Base-by-base conservation (phyloP, 2,329 filamentous ascomycete species). In the Arachnomyces sp. region DNA sequence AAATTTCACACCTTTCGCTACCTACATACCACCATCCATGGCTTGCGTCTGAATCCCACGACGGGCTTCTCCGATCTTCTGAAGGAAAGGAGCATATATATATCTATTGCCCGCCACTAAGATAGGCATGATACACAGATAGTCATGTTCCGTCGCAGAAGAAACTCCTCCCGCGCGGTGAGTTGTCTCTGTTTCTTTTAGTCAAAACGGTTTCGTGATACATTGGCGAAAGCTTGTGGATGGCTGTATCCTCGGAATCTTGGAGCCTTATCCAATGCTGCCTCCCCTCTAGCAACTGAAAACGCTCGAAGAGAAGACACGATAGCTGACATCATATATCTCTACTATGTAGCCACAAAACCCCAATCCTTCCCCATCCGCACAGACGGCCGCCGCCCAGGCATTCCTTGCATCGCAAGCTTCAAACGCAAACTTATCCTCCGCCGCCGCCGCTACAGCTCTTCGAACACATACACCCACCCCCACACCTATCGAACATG, bases 391-490 rank as follows among this genome's bases (percentile, higher is more conserved):
- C 42, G 88, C 89, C 44, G 79, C 79, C 45, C 82, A 84, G 60
- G 89, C 88, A 43, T 93, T 90, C 63, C 73, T 82, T 56, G 79
- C 76, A 51, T 79, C 74, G 55, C 73, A 77, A 60, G 63, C 74
- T 52, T 75, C 81, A 50, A 75, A 74, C 60, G 70, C 81, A 51
- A 79, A 77, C 43, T 72, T 94, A 32, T 93, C 89, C 31, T 82
- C 84, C 28, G 85, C 89, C 5, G 90, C 90, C 9, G 89, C 90
- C 5, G 88, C 87, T 12, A 81, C 88, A 18, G 89, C 89, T 34
- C 73, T 96, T 43, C 81, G 82, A 56, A 84, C 82, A 34, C 78
- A 84, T 50, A 81, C 86, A 7, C 80, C 80, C 38, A 81, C 84
- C 2, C 88, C 87, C 15, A 90, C 81, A 38, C 80, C 81, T 51